A percentile compares a stretch with the other conserved stretches of the same genome.
Conservation (phyloP, 768 basidiomycete species). For the Lepiota venenata region DNA sequence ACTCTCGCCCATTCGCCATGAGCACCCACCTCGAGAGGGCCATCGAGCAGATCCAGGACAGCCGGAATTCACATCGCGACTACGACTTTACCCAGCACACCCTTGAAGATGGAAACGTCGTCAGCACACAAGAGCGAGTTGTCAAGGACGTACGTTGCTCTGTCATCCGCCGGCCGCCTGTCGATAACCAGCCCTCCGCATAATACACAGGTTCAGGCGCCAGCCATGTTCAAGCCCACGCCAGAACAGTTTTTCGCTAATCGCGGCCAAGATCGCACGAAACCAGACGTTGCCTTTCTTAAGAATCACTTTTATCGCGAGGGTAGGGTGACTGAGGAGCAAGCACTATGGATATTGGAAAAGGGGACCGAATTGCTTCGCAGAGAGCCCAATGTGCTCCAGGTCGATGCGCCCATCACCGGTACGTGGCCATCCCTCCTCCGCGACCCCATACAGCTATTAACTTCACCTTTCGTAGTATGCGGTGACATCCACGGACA, state of each 20-base stretch:
- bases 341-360: conserved; percentile 91
- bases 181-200: conserved; percentile 5
- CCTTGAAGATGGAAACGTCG: conserved; percentile 87
- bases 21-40: conserved; percentile 60
- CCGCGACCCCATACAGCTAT: background rate
- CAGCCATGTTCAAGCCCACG: conserved; percentile 90
- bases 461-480: conserved; percentile 41
- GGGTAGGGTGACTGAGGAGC: conserved; percentile 89
- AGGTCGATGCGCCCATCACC: conserved; percentile 97
- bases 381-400: conserved; percentile 84
- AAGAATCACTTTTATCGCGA: conserved; percentile 99
- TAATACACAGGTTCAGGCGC: conserved; percentile 83
- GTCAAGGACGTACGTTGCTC: conserved; percentile 80
- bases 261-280: conserved; percentile 69
- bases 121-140: conserved; percentile 93
- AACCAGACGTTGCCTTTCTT: conserved; percentile 93
- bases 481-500: conserved; percentile 99
- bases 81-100: conserved; percentile 92
- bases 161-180: background rate
- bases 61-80: conserved; percentile 44
- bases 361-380: conserved; percentile 82
- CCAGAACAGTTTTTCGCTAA: conserved; percentile 90
- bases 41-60: conserved; percentile 61
- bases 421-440: conserved; percentile 45
- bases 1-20: conserved; percentile 23